Evolutionary conservation across 78 protist species (phyloP).

Genomic region (Reticulomyxa filosa): DNA sequence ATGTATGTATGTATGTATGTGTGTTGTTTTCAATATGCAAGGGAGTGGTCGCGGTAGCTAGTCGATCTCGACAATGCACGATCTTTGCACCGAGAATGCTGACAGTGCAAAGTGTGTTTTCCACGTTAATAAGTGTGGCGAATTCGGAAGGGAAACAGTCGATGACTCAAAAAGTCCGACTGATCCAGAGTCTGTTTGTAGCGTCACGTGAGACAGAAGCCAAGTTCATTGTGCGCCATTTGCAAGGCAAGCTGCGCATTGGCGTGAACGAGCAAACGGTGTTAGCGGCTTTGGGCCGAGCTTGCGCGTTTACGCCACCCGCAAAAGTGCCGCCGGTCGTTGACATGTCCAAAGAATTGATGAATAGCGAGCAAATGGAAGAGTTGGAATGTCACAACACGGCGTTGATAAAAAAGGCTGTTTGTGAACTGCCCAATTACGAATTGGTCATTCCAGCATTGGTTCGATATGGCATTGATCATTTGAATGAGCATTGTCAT

Average conservation of each 20-base stretch:
- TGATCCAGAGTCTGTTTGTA: constrained; percentile 40
- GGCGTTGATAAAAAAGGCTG: too few species aligned
- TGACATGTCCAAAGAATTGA: background rate
- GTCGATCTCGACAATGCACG: too few species aligned
- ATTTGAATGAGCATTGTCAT: background rate
- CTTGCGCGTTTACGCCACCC: constrained; percentile 35
- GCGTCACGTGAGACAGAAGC: constrained; percentile 43
- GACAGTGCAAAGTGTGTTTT: too few species aligned
- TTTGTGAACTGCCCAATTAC: constrained; percentile 35
- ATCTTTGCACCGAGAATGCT: too few species aligned
- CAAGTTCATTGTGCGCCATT: constrained; percentile 20
- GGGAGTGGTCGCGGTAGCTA: too few species aligned
- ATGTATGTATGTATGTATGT: too few species aligned
- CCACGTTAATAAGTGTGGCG: too few species aligned
- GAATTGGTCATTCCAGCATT: constrained; percentile 40
- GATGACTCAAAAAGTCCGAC: constrained; percentile 18
- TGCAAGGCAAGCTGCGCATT: constrained; percentile 72
- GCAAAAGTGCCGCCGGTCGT: background rate
- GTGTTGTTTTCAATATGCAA: too few species aligned
- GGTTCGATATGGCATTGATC: background rate
- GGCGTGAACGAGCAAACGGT: constrained; percentile 79
- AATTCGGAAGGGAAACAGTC: too few species aligned
- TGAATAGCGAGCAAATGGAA: background rate
- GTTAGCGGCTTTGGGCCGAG: constrained; percentile 64
- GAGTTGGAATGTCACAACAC: too few species aligned